Percentiles rank a stretch among this genome's conserved stretches.
These are phyloP conservation scores for Glarea lozoyensis DNA, from an alignment of 495 filamentous ascomycete genomes.

Conservation along the genomic window DNA sequence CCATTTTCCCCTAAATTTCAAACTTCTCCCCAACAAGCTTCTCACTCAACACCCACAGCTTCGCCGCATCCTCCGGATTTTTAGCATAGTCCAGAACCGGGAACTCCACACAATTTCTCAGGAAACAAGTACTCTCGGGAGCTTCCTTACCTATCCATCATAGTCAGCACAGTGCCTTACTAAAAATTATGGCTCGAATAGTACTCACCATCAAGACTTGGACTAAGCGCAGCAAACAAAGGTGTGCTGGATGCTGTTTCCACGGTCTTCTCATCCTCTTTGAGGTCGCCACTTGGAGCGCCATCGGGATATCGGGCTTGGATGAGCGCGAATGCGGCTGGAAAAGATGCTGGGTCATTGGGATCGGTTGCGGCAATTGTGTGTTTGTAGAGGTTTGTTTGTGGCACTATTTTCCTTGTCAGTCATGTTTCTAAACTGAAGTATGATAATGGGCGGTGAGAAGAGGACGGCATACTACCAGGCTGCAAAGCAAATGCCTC, in stretches of 20 bases:
- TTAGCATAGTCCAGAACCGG: not conserved
- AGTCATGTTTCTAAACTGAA: constrained; percentile 5
- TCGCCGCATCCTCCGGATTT: not conserved
- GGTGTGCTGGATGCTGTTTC: constrained; percentile 1
- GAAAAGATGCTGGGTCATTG: constrained; percentile 22
- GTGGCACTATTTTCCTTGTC: not conserved
- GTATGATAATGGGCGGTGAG: too few species aligned
- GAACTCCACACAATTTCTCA: not conserved
- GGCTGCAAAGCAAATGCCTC: constrained; percentile 12
- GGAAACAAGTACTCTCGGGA: too few species aligned
- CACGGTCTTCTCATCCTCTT: constrained; percentile 2
- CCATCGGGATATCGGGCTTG: constrained; percentile 1
- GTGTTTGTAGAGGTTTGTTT: not conserved
- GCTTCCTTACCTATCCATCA: too few species aligned
- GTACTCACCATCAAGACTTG: not conserved
- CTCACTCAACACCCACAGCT: constrained; percentile 5
- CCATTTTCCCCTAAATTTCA: too few species aligned
- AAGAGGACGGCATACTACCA: constrained; percentile 24
- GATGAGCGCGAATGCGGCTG: constrained; percentile 14
- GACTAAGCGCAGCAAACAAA: not conserved
- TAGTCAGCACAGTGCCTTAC: too few species aligned
- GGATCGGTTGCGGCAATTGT: too few species aligned
- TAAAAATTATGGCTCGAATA: too few species aligned
- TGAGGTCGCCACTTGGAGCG: not conserved
- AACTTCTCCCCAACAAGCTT: constrained; percentile 4